phyloP scores from a whole-genome alignment of 345 rosid genomes.

The Sisymbrium irio region DNA sequence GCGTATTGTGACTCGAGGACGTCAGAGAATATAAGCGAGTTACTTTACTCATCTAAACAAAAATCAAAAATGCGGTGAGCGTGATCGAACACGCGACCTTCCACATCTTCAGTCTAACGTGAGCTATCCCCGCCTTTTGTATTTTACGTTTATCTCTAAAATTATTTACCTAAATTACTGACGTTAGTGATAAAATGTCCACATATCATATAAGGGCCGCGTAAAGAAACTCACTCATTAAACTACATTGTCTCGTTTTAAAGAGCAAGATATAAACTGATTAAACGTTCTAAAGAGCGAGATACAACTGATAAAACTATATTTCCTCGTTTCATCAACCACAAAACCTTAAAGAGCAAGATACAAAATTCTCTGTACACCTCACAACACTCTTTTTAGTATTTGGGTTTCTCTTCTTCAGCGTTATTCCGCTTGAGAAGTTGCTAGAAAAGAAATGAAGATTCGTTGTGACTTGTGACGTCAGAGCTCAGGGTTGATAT shows the following conservation, averaged over 20 bases:
- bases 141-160: neutral
- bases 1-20: too few relatives aligned
- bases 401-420: neutral
- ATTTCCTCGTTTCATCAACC: neutral
- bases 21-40: too few relatives aligned
- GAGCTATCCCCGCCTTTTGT: constrained; percentile 68
- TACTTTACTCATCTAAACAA: too few relatives aligned
- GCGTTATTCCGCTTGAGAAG: neutral
- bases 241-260: too few relatives aligned
- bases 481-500: neutral
- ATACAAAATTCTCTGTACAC: constrained; percentile 10
- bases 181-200: too few relatives aligned
- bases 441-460: neutral
- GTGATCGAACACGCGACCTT: constrained; percentile 70
- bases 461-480: neutral
- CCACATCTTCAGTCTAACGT: constrained; percentile 77
- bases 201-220: too few relatives aligned
- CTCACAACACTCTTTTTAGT: neutral
- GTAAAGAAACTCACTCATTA: too few relatives aligned
- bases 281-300: too few relatives aligned
- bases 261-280: too few relatives aligned
- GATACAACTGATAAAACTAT: too few relatives aligned
- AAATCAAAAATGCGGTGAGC: constrained; percentile 47
- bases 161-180: neutral
- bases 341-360: neutral